Evolutionary conservation across 116 monocot species (phyloP).

Genomic region (Posidonia oceanica): DNA sequence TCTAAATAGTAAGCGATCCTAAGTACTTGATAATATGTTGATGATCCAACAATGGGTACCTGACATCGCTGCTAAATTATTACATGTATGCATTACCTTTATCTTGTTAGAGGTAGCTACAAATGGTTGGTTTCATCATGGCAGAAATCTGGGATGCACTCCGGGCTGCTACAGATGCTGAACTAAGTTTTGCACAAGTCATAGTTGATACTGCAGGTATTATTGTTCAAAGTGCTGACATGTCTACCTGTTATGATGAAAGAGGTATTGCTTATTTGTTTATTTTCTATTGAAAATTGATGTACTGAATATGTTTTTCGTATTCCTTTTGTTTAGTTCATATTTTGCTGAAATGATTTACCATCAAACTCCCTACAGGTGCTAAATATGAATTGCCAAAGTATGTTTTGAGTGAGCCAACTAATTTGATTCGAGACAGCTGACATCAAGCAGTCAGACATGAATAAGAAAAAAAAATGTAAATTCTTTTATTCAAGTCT

Average conservation of each 20-base stretch:
- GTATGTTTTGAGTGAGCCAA: conserved; percentile 91
- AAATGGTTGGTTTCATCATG: background rate
- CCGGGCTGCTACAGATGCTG: conserved; percentile 71
- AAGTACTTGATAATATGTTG: too few relatives aligned
- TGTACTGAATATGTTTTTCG: background rate
- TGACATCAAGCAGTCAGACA: background rate
- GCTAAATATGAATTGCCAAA: conserved; percentile 94
- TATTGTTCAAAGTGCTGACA: conserved; percentile 71
- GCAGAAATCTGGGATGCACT: conserved; percentile 99
- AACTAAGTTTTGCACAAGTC: conserved; percentile 69
- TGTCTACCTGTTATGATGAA: conserved; percentile 89
- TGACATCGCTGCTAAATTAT: too few relatives aligned
- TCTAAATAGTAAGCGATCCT: too few relatives aligned
- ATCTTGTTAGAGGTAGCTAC: background rate
- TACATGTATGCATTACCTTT: background rate
- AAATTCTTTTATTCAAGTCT: conserved; percentile 8
- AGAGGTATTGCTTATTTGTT: conserved; percentile 32
- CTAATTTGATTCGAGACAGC: conserved; percentile 49
- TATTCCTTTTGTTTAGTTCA: background rate
- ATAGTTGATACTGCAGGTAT: conserved; percentile 87
- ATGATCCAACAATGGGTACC: too few relatives aligned
- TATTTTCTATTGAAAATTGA: too few relatives aligned
- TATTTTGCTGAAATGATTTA: background rate
- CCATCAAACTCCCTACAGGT: conserved; percentile 13
- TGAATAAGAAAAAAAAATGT: background rate